Conservation (phyloP, 2,329 filamentous ascomycete species). For the Colletotrichum cereale region DNA sequence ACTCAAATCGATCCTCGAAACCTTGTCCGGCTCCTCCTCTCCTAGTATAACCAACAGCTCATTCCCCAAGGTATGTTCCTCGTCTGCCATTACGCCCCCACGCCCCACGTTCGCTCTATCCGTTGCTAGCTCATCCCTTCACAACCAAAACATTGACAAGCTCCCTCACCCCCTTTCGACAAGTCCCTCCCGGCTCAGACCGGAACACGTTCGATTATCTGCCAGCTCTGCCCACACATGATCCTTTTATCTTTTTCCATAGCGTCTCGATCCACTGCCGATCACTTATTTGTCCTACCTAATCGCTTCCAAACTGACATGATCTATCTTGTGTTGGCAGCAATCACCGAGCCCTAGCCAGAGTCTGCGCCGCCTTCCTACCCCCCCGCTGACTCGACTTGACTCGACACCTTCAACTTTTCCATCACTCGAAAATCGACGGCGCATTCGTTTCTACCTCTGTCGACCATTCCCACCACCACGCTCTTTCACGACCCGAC, state of each 20-base stretch:
- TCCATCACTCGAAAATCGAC: background rate
- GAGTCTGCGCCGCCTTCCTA: background rate
- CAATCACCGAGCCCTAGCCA: slow-evolving; percentile 11
- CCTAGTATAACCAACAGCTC: background rate
- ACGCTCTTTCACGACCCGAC: slow-evolving; percentile 14
- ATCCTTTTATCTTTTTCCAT: background rate
- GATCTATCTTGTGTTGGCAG: slow-evolving; percentile 27
- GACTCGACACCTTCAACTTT: slow-evolving; percentile 8
- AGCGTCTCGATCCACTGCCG: slow-evolving; percentile 21
- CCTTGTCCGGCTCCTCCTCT: background rate
- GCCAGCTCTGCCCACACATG: slow-evolving; percentile 31
- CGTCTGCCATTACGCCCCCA: slow-evolving; percentile 31
- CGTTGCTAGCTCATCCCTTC: slow-evolving; percentile 38
- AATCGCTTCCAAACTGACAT: slow-evolving; percentile 37
- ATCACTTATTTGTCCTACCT: slow-evolving; percentile 20
- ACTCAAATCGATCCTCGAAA: slow-evolving; percentile 6
- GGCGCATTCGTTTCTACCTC: slow-evolving; percentile 27
- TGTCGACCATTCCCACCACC: slow-evolving; percentile 3
- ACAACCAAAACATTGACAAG: slow-evolving; percentile 32
- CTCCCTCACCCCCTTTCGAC: slow-evolving; percentile 21
- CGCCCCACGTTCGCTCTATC: slow-evolving; percentile 33
- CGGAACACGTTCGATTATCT: slow-evolving; percentile 26
- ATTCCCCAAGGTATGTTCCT: background rate
- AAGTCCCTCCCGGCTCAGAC: slow-evolving; percentile 13
- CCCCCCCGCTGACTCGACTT: slow-evolving; percentile 13